Evolutionary conservation across 441 rosid genomes (phyloP), one percentile per base, ranked within the genome.

Genomic region (Populus hybrid): DNA sequence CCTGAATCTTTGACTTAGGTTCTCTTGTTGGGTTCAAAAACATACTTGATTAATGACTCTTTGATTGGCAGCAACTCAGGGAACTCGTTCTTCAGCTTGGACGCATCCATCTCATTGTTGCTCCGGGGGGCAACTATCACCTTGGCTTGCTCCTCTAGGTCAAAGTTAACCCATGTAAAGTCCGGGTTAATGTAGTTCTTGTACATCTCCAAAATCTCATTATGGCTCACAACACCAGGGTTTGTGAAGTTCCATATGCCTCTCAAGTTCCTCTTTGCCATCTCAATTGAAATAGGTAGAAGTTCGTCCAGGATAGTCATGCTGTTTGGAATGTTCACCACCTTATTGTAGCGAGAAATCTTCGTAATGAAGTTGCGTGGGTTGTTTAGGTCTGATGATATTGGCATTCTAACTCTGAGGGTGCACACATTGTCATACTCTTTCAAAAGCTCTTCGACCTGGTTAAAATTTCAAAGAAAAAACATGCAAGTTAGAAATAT

Each of bases 231-330:
- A 32, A 85, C 98, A 42, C 97, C 97, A 6, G 98, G 97, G 79
- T 94, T 94, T 32, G 98, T 94, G 86, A 94, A 94, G 89, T 94
- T 94, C 97, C 97, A 94, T 72, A 91, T 88, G 3, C 98, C 98
- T 79, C 82, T 88, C 84, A 93, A 81, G 88, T 94, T 93, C 79
- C 97, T 84, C 83, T 91, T 94, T 10, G 97, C 97, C 98, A 94
- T 94, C 89, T 94, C 97, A 8, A 94, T 88, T 2, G 98, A 89
- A 75, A 94, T 91, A 8, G 97, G 95, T 11, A 93, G 86, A 76
- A 93, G 95, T 71, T 94, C 98, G 69, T 94, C 97, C 86, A 94
- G 84, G 73, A 94, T 69, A 28, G 98, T 94, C 97, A 94, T 93
- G 88, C 97, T 93, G 89, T 94, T 94, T 20, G 97, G 97, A 67